Evolutionary conservation across 352 stramenopile genomes (phyloP), one percentile per base, ranked within the genome.

Genomic region (Globisporangium nunn): DNA sequence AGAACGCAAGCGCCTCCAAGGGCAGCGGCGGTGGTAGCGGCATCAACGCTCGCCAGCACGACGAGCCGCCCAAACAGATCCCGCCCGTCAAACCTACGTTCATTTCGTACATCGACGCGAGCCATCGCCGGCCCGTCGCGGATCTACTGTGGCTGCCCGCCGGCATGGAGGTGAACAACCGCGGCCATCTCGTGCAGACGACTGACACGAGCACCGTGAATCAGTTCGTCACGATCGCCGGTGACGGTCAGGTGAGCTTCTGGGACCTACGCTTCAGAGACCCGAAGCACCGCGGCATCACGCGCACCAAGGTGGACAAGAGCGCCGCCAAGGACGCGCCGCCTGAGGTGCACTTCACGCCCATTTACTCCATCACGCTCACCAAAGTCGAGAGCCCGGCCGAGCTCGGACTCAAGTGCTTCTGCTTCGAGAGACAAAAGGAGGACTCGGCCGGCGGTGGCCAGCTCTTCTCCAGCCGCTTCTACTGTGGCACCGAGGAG

Each of bases 211-310:
- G 60, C 41, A 23, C 23, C 23, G 78, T 89, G 7, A 74, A 96
- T 70, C 93, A 98, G 58, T 98, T 98, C 58, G 81, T 97, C 51
- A 97, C 90, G 18, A 84, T 97, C 48, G 88, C 91, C 0, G 78
- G 78, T 7, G 93, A 98, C 50, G 91, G 91, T 6, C 86, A 96
- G 61, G 85, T 97, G 28, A 80, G 87, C 4, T 94, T 98, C 63
- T 98, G 91, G 91, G 93, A 98, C 54, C 65, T 94, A 18, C 77
- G 91, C 30, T 98, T 95, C 72, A 88, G 91, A 67, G 83, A 93
- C 61, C 80, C 80, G 3, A 93, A 86, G 61, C 89, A 93, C 54
- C 76, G 80, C 10, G 75, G 78, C 5, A 62, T 85, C 46, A 80
- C 78, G 18, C 81, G 76, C 33, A 67, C 69, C 1, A 92, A 90